These are phyloP conservation scores for Cymbopogon citratus DNA, from an alignment of 176 grass and related monocot species.

Conservation along the genomic window DNA sequence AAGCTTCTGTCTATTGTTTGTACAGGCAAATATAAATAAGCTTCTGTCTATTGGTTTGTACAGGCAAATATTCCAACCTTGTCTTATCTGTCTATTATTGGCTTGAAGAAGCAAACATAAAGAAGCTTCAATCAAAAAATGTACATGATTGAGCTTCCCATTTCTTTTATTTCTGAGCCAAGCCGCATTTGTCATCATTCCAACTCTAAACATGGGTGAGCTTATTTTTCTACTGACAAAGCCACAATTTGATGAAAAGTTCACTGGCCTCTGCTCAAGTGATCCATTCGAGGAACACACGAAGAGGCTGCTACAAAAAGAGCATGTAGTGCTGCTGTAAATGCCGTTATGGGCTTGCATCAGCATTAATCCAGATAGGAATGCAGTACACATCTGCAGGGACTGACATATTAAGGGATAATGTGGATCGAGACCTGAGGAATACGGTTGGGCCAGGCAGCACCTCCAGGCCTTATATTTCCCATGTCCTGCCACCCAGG, in stretches of 20 bases:
- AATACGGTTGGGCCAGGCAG: too few relatives aligned
- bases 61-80: background rate
- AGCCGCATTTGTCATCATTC: background rate
- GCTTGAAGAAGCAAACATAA: background rate
- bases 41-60: background rate
- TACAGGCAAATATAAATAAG: background rate
- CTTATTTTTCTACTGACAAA: background rate
- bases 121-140: background rate
- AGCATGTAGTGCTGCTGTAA: background rate
- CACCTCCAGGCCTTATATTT: too few relatives aligned
- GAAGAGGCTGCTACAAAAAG: background rate
- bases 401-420: background rate
- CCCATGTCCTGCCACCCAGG: too few relatives aligned
- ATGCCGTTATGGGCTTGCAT: background rate
- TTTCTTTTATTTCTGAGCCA: background rate
- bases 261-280: background rate
- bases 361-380: background rate
- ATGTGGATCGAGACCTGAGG: too few relatives aligned
- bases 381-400: background rate
- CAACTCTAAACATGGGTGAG: background rate
- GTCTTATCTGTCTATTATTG: too few relatives aligned
- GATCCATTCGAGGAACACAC: background rate
- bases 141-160: background rate
- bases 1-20: background rate
- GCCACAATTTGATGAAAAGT: background rate